phyloP scores from a whole-genome alignment of 2,329 filamentous ascomycete genomes.

The Cercospora sp. region DNA sequence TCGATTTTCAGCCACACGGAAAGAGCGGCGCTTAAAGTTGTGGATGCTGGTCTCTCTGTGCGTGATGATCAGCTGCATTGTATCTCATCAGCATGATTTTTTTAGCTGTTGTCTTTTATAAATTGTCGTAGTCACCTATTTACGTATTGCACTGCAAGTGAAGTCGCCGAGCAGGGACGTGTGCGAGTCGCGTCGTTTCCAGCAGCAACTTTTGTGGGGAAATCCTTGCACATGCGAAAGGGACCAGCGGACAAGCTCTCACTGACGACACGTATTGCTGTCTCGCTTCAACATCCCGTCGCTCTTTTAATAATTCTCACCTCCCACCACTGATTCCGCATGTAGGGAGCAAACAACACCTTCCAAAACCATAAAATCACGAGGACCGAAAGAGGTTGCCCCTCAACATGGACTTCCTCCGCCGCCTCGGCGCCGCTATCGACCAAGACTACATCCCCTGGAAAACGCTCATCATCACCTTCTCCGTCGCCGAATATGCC shows the following conservation, averaged over 20 bases:
- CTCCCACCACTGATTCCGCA: not conserved
- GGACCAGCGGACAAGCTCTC: not conserved
- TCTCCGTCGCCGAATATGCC: conserved; percentile 86
- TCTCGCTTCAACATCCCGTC: not conserved
- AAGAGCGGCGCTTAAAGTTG: too few species aligned
- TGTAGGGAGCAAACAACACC: not conserved
- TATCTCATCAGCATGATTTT: too few species aligned
- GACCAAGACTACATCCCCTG: conserved; percentile 93
- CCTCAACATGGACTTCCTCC: conserved; percentile 39
- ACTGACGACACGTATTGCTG: conserved; percentile 7
- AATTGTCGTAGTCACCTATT: too few species aligned
- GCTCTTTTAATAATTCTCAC: not conserved
- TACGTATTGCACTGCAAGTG: too few species aligned
- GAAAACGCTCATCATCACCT: conserved; percentile 94
- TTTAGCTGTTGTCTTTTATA: too few species aligned
- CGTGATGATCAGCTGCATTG: too few species aligned
- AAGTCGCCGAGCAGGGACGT: not conserved
- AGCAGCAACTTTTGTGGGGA: not conserved
- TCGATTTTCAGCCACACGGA: too few species aligned
- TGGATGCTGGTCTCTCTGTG: too few species aligned
- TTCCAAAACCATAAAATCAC: not conserved
- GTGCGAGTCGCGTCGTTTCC: not conserved
- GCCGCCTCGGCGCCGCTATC: conserved; percentile 77
- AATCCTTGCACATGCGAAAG: conserved; percentile 5
- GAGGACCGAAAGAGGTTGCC: not conserved